Base-by-base conservation (phyloP, 192 early-diverging fungal species). In the Rhizoclosmatium sp. region DNA sequence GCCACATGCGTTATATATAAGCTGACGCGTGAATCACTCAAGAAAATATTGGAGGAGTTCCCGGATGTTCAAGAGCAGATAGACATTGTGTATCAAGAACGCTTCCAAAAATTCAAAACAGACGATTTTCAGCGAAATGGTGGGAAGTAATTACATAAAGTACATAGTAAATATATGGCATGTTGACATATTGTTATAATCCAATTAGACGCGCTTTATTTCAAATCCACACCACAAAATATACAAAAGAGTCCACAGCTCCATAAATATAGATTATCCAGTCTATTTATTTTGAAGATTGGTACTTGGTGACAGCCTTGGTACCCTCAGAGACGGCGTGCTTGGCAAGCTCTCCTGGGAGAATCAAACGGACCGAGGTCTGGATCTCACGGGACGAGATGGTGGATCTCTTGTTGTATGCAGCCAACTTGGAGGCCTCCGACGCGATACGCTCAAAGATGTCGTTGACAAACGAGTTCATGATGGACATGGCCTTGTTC, bases 381-480 rank as follows among this genome's bases (percentile, higher is more conserved):
- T 97, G 96, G 81, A 98, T 96, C 87, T 98, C 97, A 79, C 97
- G 92, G 51, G 95, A 97, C 51, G 93, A 93, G 86, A 98, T 98
- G 80, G 97, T 97, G 69, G 94, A 95, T 70, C 92, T 89, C 92
- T 98, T 97, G 93, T 95, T 97, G 92, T 96, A 95, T 51, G 93
- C 83, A 56, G 96, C 94, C 12, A 96, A 89, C 89, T 92, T 62
- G 62, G 78, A 80, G 31, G 78, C 72, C 82, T 87, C 86, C 4
- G 69, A 80, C 58, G 96, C 96, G 75, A 97, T 96, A 81, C 96
- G 94, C 86, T 97, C 97, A 84, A 98, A 98, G 87, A 98, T 98
- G 87, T 97, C 96, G 88, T 96, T 94, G 80, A 98, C 96, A 82
- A 98, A 98, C 61, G 95, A 96, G 95, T 98, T 97, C 84, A 95